phyloP scores from a whole-genome alignment of 306 rosid species.

The Acacia crassicarpa region DNA sequence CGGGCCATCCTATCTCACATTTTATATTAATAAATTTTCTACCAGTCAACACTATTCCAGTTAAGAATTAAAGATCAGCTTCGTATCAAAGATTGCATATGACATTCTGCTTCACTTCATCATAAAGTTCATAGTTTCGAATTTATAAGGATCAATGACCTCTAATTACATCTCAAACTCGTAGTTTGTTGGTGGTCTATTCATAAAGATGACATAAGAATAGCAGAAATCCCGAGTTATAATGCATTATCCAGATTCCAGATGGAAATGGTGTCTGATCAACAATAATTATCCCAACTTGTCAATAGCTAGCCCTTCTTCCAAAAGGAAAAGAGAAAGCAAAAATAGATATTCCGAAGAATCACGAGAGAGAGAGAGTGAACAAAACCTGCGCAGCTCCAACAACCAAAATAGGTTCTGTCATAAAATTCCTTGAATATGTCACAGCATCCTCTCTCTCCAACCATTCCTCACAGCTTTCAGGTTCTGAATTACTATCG shows the following conservation, averaged over 20 bases:
- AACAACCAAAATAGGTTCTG: constrained; percentile 67
- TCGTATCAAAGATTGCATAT: not conserved
- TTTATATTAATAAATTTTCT: not conserved
- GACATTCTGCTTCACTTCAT: not conserved
- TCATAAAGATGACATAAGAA: not conserved
- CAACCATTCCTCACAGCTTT: constrained; percentile 78
- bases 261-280: not conserved
- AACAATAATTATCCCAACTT: not conserved
- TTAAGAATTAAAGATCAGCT: not conserved
- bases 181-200: not conserved
- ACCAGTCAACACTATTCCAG: constrained; percentile 14
- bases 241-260: not conserved
- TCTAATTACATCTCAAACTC: not conserved
- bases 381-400: constrained; percentile 72
- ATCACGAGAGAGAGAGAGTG: not conserved
- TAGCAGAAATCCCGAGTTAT: not conserved
- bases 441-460: constrained; percentile 78
- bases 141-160: not conserved
- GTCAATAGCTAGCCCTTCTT: not conserved
- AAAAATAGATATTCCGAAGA: not conserved
- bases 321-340: not conserved
- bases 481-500: constrained; percentile 46
- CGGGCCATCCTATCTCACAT: not conserved
- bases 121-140: not conserved
- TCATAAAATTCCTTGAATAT: constrained; percentile 66